Evolutionary conservation across 1,284 basidiomycete species (phyloP).

Genomic region (Apiotrichum mycotoxinovorans): DNA sequence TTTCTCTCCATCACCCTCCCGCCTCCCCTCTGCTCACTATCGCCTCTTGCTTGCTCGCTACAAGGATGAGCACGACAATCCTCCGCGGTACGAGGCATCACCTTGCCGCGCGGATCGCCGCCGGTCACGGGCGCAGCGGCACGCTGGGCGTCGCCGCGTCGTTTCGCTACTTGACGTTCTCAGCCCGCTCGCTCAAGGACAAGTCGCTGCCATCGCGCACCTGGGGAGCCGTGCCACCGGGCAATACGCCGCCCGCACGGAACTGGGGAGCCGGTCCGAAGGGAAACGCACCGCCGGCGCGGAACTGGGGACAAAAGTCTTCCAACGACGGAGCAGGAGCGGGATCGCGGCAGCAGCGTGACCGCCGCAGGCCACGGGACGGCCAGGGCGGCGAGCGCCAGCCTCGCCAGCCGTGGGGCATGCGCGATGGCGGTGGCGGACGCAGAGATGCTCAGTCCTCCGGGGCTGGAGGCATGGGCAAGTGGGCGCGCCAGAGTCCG

Average conservation of each 20-base stretch:
- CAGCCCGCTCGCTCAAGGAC: too few relatives aligned
- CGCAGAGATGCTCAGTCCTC: not conserved
- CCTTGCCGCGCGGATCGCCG: not conserved
- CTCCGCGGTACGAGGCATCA: not conserved
- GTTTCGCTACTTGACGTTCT: too few relatives aligned
- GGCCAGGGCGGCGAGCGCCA: not conserved
- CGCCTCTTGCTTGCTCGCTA: not conserved
- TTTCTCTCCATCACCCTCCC: not conserved
- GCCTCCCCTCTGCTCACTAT: not conserved
- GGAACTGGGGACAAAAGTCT: not conserved
- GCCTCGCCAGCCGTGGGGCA: not conserved
- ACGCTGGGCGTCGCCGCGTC: not conserved
- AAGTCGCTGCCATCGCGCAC: not conserved
- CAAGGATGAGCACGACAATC: not conserved
- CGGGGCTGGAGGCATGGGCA: not conserved
- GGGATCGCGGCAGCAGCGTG: too few relatives aligned
- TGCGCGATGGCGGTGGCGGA: not conserved
- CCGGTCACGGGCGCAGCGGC: not conserved
- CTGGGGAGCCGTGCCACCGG: not conserved
- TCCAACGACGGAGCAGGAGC: too few relatives aligned
- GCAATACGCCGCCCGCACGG: conserved; percentile 1
- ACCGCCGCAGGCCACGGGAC: not conserved
- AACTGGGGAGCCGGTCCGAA: conserved; percentile 10
- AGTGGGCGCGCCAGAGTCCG: not conserved
- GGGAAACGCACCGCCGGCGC: not conserved